Conservation (phyloP, 192 early-diverging fungal species). For the Anaeromyces robustus region DNA sequence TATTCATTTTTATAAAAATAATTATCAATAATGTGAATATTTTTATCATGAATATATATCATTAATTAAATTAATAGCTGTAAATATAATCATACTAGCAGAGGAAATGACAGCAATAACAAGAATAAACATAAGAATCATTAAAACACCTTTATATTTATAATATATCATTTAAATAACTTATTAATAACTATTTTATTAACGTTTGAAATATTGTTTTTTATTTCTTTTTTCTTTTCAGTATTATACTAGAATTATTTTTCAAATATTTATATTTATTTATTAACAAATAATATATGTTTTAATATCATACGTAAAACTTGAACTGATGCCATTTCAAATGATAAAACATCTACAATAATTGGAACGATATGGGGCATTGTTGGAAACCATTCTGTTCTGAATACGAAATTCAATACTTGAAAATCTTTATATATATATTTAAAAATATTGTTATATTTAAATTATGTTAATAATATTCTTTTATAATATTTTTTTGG, state of each 20-base stretch:
- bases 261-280: no score
- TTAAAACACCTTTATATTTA: neutral
- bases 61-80: no score
- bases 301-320: neutral
- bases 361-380: neutral
- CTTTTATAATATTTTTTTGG: no score
- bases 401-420: neutral
- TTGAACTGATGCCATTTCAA: neutral
- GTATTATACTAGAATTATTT: no score
- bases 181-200: no score
- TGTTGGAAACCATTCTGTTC: neutral
- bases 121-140: neutral
- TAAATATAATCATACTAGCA: neutral
- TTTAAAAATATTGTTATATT: neutral
- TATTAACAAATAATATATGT: no score
- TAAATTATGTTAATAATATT: no score
- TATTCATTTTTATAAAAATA: neutral
- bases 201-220: no score
- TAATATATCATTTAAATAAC: no score
- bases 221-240: neutral
- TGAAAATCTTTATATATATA: neutral
- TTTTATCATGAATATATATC: no score
- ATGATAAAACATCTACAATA: neutral
- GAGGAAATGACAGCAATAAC: neutral
- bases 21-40: no score